A percentile compares a stretch with the other conserved stretches of the same genome.
phyloP scores from a whole-genome alignment of 192 early-diverging fungal genomes.

The Podila horticola region DNA sequence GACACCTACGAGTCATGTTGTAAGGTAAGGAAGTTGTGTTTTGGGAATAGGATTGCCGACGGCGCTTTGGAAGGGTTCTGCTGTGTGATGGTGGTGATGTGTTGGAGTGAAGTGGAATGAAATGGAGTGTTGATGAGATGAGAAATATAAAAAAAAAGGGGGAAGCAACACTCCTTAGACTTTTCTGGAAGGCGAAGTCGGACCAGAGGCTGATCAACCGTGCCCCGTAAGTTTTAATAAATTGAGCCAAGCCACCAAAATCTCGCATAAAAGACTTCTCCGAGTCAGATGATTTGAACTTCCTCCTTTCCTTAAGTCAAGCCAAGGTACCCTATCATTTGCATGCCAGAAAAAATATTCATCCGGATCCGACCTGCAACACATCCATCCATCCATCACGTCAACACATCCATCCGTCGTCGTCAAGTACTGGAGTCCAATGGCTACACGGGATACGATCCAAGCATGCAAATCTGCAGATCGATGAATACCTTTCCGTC shows the following conservation, averaged over 20 bases:
- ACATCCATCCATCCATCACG: constrained; percentile 7
- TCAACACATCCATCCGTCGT: not conserved
- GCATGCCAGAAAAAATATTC: not conserved
- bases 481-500: too few relatives aligned
- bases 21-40: not conserved
- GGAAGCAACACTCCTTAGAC: too few relatives aligned
- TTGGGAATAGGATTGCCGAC: not conserved
- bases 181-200: too few relatives aligned
- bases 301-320: constrained; percentile 8
- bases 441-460: not conserved
- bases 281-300: constrained; percentile 12
- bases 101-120: not conserved
- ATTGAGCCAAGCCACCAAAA: constrained; percentile 3
- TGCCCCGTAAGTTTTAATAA: not conserved
- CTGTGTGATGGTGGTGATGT: not conserved
- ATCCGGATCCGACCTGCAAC: not conserved
- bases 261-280: not conserved
- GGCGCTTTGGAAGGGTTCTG: not conserved
- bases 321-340: constrained; percentile 10
- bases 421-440: not conserved
- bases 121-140: too few relatives aligned
- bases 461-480: not conserved
- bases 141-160: too few relatives aligned
- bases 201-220: not conserved
- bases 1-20: constrained; percentile 6